Conservation (phyloP, 2,329 filamentous ascomycete species). For the Pyrenophora seminiperda region DNA sequence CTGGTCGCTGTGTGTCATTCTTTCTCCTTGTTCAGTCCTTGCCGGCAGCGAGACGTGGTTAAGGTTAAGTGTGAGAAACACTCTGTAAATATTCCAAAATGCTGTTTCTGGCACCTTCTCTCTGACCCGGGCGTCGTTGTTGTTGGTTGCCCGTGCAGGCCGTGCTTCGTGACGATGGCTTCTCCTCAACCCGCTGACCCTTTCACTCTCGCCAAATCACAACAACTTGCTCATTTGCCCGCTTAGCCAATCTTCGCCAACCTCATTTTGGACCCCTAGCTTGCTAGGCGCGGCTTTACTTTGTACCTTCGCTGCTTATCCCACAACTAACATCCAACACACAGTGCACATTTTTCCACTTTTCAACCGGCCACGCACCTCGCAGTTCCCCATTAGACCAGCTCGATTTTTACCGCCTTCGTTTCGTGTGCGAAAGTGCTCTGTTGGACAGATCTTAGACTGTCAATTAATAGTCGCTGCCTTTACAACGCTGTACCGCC, state of each 20-base stretch:
- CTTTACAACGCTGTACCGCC: constrained; percentile 2
- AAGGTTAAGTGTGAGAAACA: not conserved
- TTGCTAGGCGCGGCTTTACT: not conserved
- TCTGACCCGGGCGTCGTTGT: constrained; percentile 3
- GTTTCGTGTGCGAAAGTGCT: not conserved
- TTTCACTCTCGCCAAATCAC: constrained; percentile 1
- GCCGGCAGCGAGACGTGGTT: not conserved
- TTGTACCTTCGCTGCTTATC: not conserved
- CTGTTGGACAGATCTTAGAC: not conserved
- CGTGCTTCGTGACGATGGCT: constrained; percentile 24
- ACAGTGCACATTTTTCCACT: not conserved
- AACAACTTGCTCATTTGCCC: not conserved
- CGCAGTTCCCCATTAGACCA: not conserved
- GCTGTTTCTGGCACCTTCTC: constrained; percentile 1
- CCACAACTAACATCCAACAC: too few relatives aligned
- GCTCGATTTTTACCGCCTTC: not conserved
- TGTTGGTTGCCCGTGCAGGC: constrained; percentile 11
- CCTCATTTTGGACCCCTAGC: not conserved
- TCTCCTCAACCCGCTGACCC: constrained; percentile 10
- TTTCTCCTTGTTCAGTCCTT: not conserved
- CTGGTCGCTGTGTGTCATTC: constrained; percentile 10
- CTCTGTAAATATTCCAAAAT: not conserved
- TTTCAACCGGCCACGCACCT: not conserved
- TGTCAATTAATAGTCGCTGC: not conserved
- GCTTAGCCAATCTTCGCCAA: not conserved